Evolutionary conservation across 495 filamentous ascomycete species (phyloP).

Genomic region (Aspergillus haitiensis): DNA sequence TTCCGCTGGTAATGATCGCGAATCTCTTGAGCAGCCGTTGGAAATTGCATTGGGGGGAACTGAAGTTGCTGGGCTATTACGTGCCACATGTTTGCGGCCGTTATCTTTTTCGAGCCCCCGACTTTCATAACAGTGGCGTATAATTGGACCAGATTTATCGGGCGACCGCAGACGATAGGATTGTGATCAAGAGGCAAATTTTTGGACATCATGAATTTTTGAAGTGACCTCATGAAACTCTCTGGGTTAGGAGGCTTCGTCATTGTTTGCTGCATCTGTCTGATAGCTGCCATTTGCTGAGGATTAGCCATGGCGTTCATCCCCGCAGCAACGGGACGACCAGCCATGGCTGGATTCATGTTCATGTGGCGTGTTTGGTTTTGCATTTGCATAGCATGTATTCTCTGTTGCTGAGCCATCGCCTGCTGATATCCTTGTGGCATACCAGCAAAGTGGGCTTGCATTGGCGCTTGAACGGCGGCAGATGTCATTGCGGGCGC

Average conservation of each 20-base stretch:
- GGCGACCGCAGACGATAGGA: slow-evolving; percentile 68
- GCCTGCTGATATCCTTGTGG: slow-evolving; percentile 53
- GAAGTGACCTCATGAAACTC: slow-evolving; percentile 72
- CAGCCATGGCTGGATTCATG: slow-evolving; percentile 49
- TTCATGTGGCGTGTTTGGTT: slow-evolving; percentile 66
- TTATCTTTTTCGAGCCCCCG: slow-evolving; percentile 76
- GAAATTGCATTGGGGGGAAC: slow-evolving; percentile 64
- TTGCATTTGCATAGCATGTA: slow-evolving; percentile 59
- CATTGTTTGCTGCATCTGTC: slow-evolving; percentile 65
- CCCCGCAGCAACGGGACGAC: slow-evolving; percentile 38
- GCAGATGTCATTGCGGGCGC: slow-evolving; percentile 39
- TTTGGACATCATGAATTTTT: slow-evolving; percentile 68
- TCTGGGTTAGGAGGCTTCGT: slow-evolving; percentile 58
- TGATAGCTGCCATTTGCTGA: slow-evolving; percentile 49
- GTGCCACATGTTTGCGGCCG: slow-evolving; percentile 66
- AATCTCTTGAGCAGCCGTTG: slow-evolving; percentile 65
- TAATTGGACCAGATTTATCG: slow-evolving; percentile 69
- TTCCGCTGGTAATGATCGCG: slow-evolving; percentile 72
- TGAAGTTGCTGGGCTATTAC: slow-evolving; percentile 66
- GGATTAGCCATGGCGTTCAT: slow-evolving; percentile 50
- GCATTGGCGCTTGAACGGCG: slow-evolving; percentile 38
- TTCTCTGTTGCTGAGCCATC: slow-evolving; percentile 52
- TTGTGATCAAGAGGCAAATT: slow-evolving; percentile 67
- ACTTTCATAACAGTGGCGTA: slow-evolving; percentile 73
- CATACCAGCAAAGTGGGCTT: slow-evolving; percentile 45